phyloP scores from a whole-genome alignment of 495 filamentous ascomycete species.

The Thozetella sp. region DNA sequence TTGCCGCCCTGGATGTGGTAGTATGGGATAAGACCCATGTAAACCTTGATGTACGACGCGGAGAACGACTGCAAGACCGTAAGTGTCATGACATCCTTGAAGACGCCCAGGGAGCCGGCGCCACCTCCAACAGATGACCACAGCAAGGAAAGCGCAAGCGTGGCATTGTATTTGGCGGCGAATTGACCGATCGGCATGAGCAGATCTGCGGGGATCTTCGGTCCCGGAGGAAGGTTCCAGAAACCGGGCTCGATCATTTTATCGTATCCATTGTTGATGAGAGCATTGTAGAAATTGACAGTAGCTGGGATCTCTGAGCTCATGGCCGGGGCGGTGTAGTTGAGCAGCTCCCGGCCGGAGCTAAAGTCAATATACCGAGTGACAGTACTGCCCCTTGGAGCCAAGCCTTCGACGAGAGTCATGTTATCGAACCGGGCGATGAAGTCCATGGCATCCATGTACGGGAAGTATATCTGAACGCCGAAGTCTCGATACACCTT shows the following conservation, averaged over 20 bases:
- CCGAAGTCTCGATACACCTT: slow-evolving; percentile 33
- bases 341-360: slow-evolving; percentile 21
- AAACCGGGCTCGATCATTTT: slow-evolving; percentile 32
- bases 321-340: slow-evolving; percentile 1
- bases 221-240: slow-evolving; percentile 29
- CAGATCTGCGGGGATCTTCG: slow-evolving; percentile 39
- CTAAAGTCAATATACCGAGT: slow-evolving; percentile 36
- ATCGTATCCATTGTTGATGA: slow-evolving; percentile 27
- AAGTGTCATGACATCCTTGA: slow-evolving; percentile 32
- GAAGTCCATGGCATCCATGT: slow-evolving; percentile 16
- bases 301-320: slow-evolving; percentile 21
- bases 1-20: slow-evolving; percentile 30
- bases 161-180: slow-evolving; percentile 37
- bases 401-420: slow-evolving; percentile 13
- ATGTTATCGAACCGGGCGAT: slow-evolving; percentile 29
- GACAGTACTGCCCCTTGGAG: slow-evolving; percentile 10
- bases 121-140: slow-evolving; percentile 20
- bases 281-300: slow-evolving; percentile 29
- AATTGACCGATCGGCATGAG: slow-evolving; percentile 42
- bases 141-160: slow-evolving; percentile 30
- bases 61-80: slow-evolving; percentile 35
- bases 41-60: slow-evolving; percentile 26
- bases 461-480: slow-evolving; percentile 22
- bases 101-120: slow-evolving; percentile 28
- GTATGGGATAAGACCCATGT: slow-evolving; percentile 15